A percentile compares a stretch with the other conserved stretches of the same genome.
These are phyloP conservation scores for Abrus pulchellus DNA, from an alignment of 306 rosid species.

Conservation along the genomic window DNA sequence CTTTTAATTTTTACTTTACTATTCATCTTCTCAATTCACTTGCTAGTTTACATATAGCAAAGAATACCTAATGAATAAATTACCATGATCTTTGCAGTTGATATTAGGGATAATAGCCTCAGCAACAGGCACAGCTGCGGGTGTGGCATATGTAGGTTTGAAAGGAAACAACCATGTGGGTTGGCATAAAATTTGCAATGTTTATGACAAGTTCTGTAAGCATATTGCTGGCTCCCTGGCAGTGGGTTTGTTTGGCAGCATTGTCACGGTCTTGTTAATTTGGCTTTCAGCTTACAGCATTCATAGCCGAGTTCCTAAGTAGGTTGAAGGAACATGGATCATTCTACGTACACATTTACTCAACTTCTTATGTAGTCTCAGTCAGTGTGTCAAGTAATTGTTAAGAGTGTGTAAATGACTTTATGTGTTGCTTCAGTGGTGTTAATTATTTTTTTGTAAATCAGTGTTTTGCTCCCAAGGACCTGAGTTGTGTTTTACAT, in stretches of 20 bases:
- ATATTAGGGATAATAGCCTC: conserved; percentile 82
- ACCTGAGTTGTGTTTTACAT: conserved; percentile 30
- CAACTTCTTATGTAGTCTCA: neutral
- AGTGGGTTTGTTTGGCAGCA: conserved; percentile 66
- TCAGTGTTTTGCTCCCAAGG: conserved; percentile 24
- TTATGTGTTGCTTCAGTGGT: conserved; percentile 25
- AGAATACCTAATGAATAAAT: neutral
- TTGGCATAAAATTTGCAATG: conserved; percentile 73
- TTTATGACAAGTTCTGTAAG: conserved; percentile 71
- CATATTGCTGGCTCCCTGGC: conserved; percentile 67
- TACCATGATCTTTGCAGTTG: conserved; percentile 59
- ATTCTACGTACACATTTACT: neutral
- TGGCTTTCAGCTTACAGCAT: conserved; percentile 71
- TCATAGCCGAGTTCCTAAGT: conserved; percentile 67
- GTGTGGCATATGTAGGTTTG: conserved; percentile 73
- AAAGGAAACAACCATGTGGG: conserved; percentile 72
- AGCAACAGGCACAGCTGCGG: conserved; percentile 82
- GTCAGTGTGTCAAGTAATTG: conserved; percentile 36
- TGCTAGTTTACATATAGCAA: neutral
- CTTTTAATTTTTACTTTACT: neutral
- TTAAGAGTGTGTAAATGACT: conserved; percentile 37
- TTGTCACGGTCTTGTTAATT: conserved; percentile 64
- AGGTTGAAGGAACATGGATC: conserved; percentile 37
- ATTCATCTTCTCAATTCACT: neutral
- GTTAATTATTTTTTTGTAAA: conserved; percentile 43